Conservation (phyloP, 1,139 yeast species). For the Pichia norvegensis region DNA sequence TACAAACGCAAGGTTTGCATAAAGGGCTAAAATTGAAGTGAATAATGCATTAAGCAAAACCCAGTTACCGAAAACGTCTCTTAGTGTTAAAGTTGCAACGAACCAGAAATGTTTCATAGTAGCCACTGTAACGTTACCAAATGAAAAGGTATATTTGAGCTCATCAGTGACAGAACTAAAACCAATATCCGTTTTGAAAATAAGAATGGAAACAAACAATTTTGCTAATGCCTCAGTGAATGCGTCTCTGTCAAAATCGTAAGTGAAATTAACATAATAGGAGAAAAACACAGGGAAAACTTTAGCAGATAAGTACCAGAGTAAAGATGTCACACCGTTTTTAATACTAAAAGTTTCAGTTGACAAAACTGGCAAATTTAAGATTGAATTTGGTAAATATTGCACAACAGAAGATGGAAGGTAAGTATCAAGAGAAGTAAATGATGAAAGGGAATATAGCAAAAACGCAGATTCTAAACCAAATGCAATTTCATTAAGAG, state of each 20-base stretch:
- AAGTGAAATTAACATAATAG: constrained; percentile 44
- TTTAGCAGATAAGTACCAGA: constrained; percentile 39
- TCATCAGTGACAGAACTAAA: constrained; percentile 34
- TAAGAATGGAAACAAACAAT: constrained; percentile 36
- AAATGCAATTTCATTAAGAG: constrained; percentile 39
- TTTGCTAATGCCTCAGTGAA: constrained; percentile 44
- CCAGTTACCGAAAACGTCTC: constrained; percentile 41
- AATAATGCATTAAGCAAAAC: constrained; percentile 43
- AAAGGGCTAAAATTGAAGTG: constrained; percentile 42
- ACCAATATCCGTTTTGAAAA: constrained; percentile 32
- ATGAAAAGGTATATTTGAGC: constrained; percentile 29
- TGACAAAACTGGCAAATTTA: constrained; percentile 33
- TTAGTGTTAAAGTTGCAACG: constrained; percentile 32
- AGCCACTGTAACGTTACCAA: constrained; percentile 3
- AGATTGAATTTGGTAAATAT: constrained; percentile 25
- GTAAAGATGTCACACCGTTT: constrained; percentile 30
- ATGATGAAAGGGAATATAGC: constrained; percentile 32
- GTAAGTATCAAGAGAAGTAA: constrained; percentile 34
- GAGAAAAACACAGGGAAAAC: constrained; percentile 37
- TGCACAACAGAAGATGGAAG: constrained; percentile 28
- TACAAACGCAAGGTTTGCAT: constrained; percentile 33
- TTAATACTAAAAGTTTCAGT: constrained; percentile 30
- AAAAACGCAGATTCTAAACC: constrained; percentile 34
- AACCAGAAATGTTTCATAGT: constrained; percentile 24
- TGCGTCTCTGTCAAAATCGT: constrained; percentile 45